A percentile compares a stretch with the other conserved stretches of the same genome.
These are phyloP conservation scores for Claviceps monticola DNA, from an alignment of 2,329 filamentous ascomycete species.

Conservation along the genomic window DNA sequence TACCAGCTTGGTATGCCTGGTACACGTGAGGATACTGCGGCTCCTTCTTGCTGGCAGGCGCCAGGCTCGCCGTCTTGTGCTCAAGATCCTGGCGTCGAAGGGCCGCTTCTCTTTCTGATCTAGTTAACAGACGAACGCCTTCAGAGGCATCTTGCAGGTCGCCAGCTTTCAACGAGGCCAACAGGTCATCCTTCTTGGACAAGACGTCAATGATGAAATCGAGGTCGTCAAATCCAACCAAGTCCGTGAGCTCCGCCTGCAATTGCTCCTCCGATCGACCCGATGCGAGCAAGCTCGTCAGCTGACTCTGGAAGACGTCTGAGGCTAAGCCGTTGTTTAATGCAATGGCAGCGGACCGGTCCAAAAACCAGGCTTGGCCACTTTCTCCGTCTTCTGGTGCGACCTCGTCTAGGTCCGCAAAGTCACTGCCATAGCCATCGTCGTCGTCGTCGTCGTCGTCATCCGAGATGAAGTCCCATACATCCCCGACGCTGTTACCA, in stretches of 20 bases:
- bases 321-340: conserved; percentile 52
- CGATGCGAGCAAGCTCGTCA: conserved; percentile 59
- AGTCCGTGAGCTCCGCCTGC: conserved; percentile 79
- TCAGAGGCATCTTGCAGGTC: conserved; percentile 17
- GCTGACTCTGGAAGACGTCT: conserved; percentile 61
- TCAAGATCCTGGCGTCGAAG: conserved; percentile 63
- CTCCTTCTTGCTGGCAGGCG: conserved; percentile 56
- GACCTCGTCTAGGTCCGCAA: conserved; percentile 41
- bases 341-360: conserved; percentile 55
- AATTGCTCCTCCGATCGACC: conserved; percentile 64
- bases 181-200: conserved; percentile 56
- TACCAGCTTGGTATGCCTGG: conserved; percentile 68
- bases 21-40: conserved; percentile 90
- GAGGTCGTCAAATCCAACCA: conserved; percentile 84
- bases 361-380: conserved; percentile 56
- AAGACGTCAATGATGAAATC: conserved; percentile 91
- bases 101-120: conserved; percentile 63
- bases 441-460: conserved; percentile 54
- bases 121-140: conserved; percentile 49
- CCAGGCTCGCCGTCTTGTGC: conserved; percentile 66
- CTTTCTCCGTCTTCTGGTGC: conserved; percentile 17
- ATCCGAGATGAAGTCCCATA: conserved; percentile 86
- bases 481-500: conserved; percentile 58
- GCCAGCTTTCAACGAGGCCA: conserved; percentile 29
- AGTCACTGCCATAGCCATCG: conserved; percentile 51